phyloP scores from a whole-genome alignment of 768 basidiomycete genomes.

The Russula sp. region DNA sequence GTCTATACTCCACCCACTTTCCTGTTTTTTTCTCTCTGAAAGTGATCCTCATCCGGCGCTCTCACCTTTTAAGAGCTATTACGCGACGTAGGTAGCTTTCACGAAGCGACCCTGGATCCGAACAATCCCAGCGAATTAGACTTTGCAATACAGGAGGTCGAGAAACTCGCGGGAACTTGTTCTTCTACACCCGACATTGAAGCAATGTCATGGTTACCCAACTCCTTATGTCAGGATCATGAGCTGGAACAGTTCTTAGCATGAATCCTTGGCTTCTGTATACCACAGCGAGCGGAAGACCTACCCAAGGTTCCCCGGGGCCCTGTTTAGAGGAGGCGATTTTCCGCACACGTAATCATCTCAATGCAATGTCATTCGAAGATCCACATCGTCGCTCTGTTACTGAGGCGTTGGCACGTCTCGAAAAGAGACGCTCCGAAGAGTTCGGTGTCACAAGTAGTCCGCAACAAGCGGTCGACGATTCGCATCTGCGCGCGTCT shows the following conservation, averaged over 20 bases:
- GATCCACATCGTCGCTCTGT: no score
- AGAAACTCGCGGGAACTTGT: not conserved
- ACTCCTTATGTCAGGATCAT: not conserved
- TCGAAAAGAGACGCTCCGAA: no score
- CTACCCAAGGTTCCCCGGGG: not conserved
- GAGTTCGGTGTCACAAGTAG: no score
- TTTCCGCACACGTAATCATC: no score
- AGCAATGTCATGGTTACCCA: not conserved
- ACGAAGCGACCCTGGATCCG: not conserved
- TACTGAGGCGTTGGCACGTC: no score
- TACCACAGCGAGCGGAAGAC: not conserved
- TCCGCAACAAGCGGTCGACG: no score
- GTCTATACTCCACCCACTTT: conserved; percentile 4
- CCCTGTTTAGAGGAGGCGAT: no score
- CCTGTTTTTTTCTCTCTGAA: not conserved
- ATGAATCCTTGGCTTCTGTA: conserved; percentile 3
- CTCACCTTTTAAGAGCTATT: not conserved
- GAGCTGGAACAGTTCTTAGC: conserved; percentile 5
- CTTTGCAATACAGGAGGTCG: not conserved
- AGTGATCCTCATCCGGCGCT: not conserved
- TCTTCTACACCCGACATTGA: not conserved
- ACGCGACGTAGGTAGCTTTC: not conserved
- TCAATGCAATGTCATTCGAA: no score
- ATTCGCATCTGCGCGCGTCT: no score
- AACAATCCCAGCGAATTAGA: not conserved